phyloP scores from a whole-genome alignment of 306 rosid genomes.

The Vicia faba region DNA sequence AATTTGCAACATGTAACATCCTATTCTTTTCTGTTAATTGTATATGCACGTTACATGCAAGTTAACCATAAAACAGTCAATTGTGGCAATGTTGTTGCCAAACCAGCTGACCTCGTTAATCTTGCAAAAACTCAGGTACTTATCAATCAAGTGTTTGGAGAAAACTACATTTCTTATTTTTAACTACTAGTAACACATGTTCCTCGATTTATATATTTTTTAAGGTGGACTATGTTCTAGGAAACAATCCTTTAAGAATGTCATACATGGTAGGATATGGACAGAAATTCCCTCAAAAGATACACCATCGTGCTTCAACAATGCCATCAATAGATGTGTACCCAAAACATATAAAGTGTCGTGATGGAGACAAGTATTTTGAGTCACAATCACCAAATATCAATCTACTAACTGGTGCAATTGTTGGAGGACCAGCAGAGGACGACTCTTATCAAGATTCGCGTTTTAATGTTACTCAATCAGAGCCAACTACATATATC shows the following conservation, averaged over 20 bases:
- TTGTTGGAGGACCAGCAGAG: conserved; percentile 59
- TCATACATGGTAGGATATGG: conserved; percentile 70
- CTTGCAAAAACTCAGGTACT: conserved; percentile 44
- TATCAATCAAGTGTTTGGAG: background rate
- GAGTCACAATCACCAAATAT: conserved; percentile 19
- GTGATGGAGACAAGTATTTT: conserved; percentile 41
- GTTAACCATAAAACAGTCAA: conserved; percentile 1
- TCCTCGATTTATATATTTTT: background rate
- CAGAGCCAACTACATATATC: conserved; percentile 57
- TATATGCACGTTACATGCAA: conserved; percentile 42
- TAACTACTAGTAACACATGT: too few species aligned
- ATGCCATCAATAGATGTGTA: conserved; percentile 36
- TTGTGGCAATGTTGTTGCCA: conserved; percentile 30
- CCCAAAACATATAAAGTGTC: conserved; percentile 35
- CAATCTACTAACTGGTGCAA: conserved; percentile 47
- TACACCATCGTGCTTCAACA: conserved; percentile 57
- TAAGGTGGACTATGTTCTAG: conserved; percentile 47
- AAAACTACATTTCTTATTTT: too few species aligned
- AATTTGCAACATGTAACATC: conserved; percentile 50
- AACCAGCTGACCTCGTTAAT: conserved; percentile 30
- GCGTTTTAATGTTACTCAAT: conserved; percentile 41
- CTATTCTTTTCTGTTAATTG: conserved; percentile 45
- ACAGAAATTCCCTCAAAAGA: conserved; percentile 40
- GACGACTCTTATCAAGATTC: conserved; percentile 51
- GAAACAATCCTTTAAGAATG: conserved; percentile 59